Conservation (phyloP, 225 moss, liverwort and hornwort genomes). For the Climacium dendroides region DNA sequence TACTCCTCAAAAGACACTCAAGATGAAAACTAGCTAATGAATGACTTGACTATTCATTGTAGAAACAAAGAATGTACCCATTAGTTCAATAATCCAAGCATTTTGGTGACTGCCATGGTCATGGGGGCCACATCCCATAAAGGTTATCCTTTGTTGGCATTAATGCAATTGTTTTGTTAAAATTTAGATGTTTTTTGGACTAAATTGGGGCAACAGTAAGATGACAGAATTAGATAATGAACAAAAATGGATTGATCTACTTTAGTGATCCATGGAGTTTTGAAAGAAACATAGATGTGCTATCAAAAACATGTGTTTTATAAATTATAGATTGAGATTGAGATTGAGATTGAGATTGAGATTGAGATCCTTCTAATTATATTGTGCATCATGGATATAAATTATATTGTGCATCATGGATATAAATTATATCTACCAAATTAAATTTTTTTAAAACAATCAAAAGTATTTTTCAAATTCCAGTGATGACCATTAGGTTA, state of each 20-base stretch:
- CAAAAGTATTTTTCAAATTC: neutral
- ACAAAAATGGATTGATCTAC: accelerated
- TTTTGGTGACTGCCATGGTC: too few relatives aligned
- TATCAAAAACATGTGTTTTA: neutral
- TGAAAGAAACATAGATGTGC: neutral
- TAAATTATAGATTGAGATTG: too few relatives aligned
- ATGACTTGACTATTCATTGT: too few relatives aligned
- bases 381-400: neutral
- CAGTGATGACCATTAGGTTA: accelerated
- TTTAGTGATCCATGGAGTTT: accelerated
- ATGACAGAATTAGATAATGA: accelerated
- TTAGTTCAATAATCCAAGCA: too few relatives aligned
- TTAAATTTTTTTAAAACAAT: neutral
- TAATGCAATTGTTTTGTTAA: neutral
- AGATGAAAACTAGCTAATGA: too few relatives aligned
- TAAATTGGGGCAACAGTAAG: neutral
- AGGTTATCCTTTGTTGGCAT: too few relatives aligned
- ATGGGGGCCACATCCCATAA: too few relatives aligned
- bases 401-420: neutral
- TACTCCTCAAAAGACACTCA: too few relatives aligned
- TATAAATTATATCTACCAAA: neutral
- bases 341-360: too few relatives aligned
- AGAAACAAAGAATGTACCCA: too few relatives aligned
- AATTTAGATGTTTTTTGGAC: neutral
- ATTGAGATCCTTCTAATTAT: neutral